Conservation (phyloP, 1,139 yeast species). For the Candida labiduridarum region DNA sequence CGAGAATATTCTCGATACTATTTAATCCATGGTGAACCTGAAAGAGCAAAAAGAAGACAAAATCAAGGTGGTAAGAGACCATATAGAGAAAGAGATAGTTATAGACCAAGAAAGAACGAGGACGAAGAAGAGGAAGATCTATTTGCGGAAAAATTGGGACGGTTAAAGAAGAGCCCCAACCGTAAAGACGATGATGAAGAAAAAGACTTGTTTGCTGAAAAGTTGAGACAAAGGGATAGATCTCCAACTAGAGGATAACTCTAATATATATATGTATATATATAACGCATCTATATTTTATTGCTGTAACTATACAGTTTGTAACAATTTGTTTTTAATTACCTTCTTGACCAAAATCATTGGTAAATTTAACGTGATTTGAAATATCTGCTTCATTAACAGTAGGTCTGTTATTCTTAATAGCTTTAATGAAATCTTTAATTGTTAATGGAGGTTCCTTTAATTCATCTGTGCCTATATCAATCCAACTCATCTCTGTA, state of each 20-base stretch:
- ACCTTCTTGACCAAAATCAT: constrained; percentile 97
- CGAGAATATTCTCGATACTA: constrained; percentile 66
- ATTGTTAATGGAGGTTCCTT: constrained; percentile 87
- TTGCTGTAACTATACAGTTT: not conserved
- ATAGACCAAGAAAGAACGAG: constrained; percentile 11
- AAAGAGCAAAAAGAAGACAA: constrained; percentile 28
- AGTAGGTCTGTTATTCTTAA: constrained; percentile 91
- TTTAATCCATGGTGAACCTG: constrained; percentile 75
- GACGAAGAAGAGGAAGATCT: constrained; percentile 23
- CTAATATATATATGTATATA: not conserved
- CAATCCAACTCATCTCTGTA: constrained; percentile 90
- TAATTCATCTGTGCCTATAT: constrained; percentile 83
- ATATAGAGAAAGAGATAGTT: constrained; percentile 7
- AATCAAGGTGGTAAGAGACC: constrained; percentile 12
- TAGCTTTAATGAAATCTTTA: constrained; percentile 91
- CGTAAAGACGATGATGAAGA: constrained; percentile 22
- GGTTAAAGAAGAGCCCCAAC: not conserved
- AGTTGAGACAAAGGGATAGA: constrained; percentile 19
- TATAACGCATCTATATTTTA: no score
- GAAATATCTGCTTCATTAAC: constrained; percentile 82
- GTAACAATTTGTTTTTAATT: constrained; percentile 40
- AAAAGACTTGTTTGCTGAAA: constrained; percentile 19
- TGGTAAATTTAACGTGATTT: constrained; percentile 85
- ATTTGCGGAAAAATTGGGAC: constrained; percentile 16
- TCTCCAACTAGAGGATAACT: constrained; percentile 19